phyloP scores from a whole-genome alignment of 768 basidiomycete genomes.

The Tricholoma terreum region DNA sequence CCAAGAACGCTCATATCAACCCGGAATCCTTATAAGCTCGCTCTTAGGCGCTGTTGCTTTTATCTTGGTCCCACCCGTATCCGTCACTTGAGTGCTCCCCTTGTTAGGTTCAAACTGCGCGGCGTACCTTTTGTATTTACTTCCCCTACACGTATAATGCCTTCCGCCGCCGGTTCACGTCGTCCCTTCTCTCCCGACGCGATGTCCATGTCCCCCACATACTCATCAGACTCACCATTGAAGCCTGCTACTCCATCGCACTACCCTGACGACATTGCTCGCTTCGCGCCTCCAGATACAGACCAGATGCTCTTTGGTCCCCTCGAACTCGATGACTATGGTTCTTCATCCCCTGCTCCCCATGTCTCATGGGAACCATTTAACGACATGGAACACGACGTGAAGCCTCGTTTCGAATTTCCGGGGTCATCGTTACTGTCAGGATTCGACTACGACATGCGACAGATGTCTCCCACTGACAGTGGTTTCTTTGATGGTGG shows the following conservation, averaged over 20 bases:
- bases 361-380: constrained; percentile 36
- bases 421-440: constrained; percentile 19
- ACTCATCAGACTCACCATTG: constrained; percentile 22
- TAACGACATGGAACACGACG: constrained; percentile 36
- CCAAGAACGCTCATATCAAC: constrained; percentile 10
- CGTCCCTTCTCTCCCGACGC: constrained; percentile 31
- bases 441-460: constrained; percentile 33
- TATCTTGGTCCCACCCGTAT: constrained; percentile 26
- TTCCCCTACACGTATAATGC: constrained; percentile 37
- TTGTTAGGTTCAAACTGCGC: constrained; percentile 26
- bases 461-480: constrained; percentile 39
- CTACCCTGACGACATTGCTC: constrained; percentile 33
- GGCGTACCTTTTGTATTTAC: constrained; percentile 21
- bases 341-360: constrained; percentile 23
- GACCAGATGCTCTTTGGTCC: constrained; percentile 59
- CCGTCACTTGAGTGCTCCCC: constrained; percentile 23
- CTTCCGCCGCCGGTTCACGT: constrained; percentile 28
- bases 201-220: constrained; percentile 12
- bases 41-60: constrained; percentile 22
- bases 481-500: constrained; percentile 33
- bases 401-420: constrained; percentile 42
- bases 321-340: constrained; percentile 53
- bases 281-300: constrained; percentile 36
- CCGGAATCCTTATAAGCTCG: constrained; percentile 44
- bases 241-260: constrained; percentile 30